Evolutionary conservation across 345 rosid genomes (phyloP).

Genomic region (Euclidium syriacum): DNA sequence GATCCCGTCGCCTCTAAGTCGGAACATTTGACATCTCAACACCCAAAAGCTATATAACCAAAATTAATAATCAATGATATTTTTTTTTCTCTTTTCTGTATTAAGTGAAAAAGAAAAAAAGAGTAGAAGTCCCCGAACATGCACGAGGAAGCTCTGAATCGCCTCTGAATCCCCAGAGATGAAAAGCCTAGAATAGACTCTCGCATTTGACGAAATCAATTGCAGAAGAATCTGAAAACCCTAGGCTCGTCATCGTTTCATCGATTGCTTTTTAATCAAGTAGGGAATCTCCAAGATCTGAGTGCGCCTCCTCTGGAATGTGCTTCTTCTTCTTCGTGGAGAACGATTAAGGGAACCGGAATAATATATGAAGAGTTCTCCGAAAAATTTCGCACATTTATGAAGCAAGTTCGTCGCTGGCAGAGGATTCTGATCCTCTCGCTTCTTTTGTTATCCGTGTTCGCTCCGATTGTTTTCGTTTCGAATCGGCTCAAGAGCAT

Average conservation of each 20-base stretch:
- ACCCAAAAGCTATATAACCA: background rate
- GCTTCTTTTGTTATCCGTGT: constrained; percentile 56
- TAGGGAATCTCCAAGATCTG: constrained; percentile 32
- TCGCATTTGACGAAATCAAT: background rate
- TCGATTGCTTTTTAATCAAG: constrained; percentile 30
- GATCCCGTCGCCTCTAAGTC: background rate
- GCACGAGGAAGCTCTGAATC: constrained; percentile 33
- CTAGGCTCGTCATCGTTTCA: constrained; percentile 23
- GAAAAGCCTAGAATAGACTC: constrained; percentile 3
- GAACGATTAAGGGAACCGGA: constrained; percentile 34
- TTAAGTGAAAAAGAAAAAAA: constrained; percentile 1
- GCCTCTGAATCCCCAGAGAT: constrained; percentile 4
- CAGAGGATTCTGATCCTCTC: constrained; percentile 87
- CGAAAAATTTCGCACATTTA: constrained; percentile 38
- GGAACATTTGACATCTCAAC: background rate
- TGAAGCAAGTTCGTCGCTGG: constrained; percentile 65
- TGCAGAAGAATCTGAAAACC: constrained; percentile 33
- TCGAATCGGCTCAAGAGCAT: constrained; percentile 46
- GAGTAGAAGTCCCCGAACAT: constrained; percentile 31
- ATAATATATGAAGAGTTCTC: constrained; percentile 11
- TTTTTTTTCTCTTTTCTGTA: background rate
- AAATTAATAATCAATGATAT: background rate
- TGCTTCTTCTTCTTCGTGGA: constrained; percentile 41
- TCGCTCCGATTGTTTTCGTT: constrained; percentile 70
- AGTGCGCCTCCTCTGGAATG: constrained; percentile 18